Conservation (phyloP, 2,329 filamentous ascomycete species). For the Blastomyces emzantsi region DNA sequence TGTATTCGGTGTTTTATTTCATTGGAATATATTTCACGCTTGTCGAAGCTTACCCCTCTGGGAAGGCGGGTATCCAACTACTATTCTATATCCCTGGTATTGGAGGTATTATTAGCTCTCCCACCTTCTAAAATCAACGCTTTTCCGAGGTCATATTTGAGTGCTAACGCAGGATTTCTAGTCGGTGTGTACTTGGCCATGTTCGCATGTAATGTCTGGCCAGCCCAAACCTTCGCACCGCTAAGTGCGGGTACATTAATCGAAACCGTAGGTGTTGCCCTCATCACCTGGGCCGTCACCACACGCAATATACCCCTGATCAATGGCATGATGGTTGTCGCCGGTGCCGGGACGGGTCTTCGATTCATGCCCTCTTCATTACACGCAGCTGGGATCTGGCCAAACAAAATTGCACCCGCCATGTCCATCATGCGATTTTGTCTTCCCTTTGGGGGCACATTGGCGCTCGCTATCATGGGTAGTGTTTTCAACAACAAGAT, state of each 20-base stretch:
- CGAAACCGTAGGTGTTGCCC: conserved; percentile 50
- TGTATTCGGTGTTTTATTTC: conserved; percentile 56
- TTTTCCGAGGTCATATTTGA: neutral
- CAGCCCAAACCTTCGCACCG: conserved; percentile 52
- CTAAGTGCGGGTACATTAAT: conserved; percentile 49
- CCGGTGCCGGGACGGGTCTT: conserved; percentile 54
- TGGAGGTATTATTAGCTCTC: conserved; percentile 35
- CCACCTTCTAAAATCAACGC: neutral
- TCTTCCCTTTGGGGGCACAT: conserved; percentile 54
- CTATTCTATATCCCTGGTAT: conserved; percentile 58
- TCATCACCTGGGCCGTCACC: conserved; percentile 51
- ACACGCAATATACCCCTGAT: conserved; percentile 43
- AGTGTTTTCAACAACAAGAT: conserved; percentile 58
- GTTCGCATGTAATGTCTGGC: conserved; percentile 52
- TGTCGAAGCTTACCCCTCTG: conserved; percentile 46
- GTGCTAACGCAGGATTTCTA: conserved; percentile 2
- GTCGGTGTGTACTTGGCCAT: conserved; percentile 51
- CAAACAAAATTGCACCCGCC: conserved; percentile 48
- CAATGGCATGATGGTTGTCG: conserved; percentile 58
- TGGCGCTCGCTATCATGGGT: conserved; percentile 59
- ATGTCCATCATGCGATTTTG: conserved; percentile 53
- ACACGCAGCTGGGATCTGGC: conserved; percentile 56
- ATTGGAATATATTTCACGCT: conserved; percentile 59
- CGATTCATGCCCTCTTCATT: conserved; percentile 57
- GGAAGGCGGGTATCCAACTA: conserved; percentile 48